phyloP scores from a whole-genome alignment of 2,329 filamentous ascomycete species.

The Fusarium globosum region DNA sequence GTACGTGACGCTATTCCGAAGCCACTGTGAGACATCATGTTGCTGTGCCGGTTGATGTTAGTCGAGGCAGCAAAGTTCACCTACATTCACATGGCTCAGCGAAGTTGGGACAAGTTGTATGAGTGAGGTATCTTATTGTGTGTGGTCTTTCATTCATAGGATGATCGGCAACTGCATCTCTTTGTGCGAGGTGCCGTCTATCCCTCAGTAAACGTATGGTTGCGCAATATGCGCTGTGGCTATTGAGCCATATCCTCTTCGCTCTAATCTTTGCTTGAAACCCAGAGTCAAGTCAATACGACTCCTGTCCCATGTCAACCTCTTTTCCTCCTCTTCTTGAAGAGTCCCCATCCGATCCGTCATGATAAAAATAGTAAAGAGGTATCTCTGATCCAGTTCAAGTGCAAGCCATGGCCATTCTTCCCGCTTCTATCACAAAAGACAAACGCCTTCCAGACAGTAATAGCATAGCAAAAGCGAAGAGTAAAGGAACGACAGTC shows the following conservation, averaged over 20 bases:
- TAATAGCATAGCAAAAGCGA: constrained; percentile 18
- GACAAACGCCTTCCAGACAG: constrained; percentile 33
- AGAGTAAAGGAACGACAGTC: constrained; percentile 23
- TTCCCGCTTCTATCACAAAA: constrained; percentile 44
- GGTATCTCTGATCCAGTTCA: constrained; percentile 38
- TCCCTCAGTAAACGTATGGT: constrained; percentile 38
- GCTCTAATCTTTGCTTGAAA: constrained; percentile 25
- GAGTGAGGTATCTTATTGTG: constrained; percentile 34
- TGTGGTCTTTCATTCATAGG: constrained; percentile 34
- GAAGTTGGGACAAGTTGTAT: neutral
- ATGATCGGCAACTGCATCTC: constrained; percentile 37
- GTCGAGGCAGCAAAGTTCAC: neutral
- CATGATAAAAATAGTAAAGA: constrained; percentile 32
- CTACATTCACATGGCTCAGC: neutral
- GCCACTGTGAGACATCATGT: neutral
- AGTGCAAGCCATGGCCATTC: constrained; percentile 38
- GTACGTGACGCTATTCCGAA: neutral
- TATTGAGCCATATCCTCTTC: constrained; percentile 33
- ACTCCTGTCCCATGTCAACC: neutral
- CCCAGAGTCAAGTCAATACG: constrained; percentile 5
- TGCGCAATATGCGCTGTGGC: constrained; percentile 35
- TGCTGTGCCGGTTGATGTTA: neutral
- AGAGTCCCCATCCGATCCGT: constrained; percentile 6
- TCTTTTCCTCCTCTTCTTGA: constrained; percentile 7
- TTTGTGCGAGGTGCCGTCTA: constrained; percentile 31